Percentiles rank a stretch among this genome's conserved stretches.
Evolutionary conservation across 108 stramenopile species (phyloP).

Genomic region (Skeletonema grethae): DNA sequence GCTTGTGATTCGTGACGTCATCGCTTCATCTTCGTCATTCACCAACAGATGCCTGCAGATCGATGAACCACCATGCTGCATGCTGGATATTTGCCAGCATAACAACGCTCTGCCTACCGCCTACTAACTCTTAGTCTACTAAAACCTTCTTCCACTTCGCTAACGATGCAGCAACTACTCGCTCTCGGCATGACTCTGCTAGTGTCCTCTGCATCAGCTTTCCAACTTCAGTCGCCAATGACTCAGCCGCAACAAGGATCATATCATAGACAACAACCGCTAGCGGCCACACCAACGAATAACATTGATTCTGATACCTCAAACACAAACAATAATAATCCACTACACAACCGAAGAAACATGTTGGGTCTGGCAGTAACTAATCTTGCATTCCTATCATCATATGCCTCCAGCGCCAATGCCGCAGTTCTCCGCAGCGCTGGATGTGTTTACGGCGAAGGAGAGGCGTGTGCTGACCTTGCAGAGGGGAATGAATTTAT

Average conservation of each 20-base stretch:
- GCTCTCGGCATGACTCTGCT: not conserved
- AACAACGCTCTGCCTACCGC: no score
- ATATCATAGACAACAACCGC: not conserved
- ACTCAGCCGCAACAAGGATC: not conserved
- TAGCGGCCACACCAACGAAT: not conserved
- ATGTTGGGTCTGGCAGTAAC: not conserved
- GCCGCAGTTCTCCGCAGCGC: slow-evolving; percentile 53
- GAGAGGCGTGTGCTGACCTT: slow-evolving; percentile 73
- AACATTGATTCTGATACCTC: not conserved
- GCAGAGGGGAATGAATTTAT: slow-evolving; percentile 80
- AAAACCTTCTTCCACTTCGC: not conserved
- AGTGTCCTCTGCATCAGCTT: not conserved
- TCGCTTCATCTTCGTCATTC: no score
- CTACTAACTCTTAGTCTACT: no score
- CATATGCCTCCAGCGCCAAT: slow-evolving; percentile 8
- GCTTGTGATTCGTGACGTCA: no score
- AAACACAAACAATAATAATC: not conserved
- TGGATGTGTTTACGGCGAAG: slow-evolving; percentile 74
- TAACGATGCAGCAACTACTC: not conserved
- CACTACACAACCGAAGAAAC: not conserved
- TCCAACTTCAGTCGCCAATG: not conserved
- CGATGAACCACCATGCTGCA: no score
- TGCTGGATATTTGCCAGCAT: no score
- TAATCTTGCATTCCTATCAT: not conserved
- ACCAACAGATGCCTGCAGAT: no score